Conservation (phyloP, 495 filamentous ascomycete species). For the Polyplosphaeria fusca region DNA sequence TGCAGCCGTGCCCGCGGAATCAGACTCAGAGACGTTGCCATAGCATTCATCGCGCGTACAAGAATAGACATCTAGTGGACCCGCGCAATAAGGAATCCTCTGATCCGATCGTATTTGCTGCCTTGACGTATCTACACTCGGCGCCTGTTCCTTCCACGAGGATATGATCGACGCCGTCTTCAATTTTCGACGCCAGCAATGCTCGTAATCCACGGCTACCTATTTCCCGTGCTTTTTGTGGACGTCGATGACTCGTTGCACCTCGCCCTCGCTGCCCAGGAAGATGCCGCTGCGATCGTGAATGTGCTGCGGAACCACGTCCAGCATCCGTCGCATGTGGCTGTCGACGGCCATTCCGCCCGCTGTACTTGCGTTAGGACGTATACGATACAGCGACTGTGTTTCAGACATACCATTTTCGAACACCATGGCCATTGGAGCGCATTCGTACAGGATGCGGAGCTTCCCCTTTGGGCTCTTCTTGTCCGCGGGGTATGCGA, state of each 20-base stretch:
- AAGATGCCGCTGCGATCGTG: slow-evolving; percentile 96
- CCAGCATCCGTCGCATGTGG: slow-evolving; percentile 82
- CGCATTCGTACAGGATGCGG: slow-evolving; percentile 96
- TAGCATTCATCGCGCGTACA: too few relatives aligned
- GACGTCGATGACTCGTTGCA: slow-evolving; percentile 86
- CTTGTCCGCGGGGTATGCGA: slow-evolving; percentile 95
- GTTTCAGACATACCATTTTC: slow-evolving; percentile 74
- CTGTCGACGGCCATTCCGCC: slow-evolving; percentile 89
- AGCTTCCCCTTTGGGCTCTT: slow-evolving; percentile 98
- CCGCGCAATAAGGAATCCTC: slow-evolving; percentile 20
- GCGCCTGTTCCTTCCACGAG: slow-evolving; percentile 4
- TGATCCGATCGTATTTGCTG: too few relatives aligned
- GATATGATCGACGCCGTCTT: slow-evolving; percentile 3
- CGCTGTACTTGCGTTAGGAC: slow-evolving; percentile 48
- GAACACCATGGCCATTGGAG: slow-evolving; percentile 98
- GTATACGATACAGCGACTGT: not conserved
- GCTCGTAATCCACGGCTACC: not conserved
- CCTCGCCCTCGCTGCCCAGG: slow-evolving; percentile 89
- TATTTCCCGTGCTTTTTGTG: slow-evolving; percentile 48
- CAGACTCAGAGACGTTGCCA: too few relatives aligned
- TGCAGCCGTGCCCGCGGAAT: too few relatives aligned
- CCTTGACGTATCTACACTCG: too few relatives aligned
- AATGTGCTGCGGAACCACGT: slow-evolving; percentile 86
- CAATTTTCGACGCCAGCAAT: not conserved
- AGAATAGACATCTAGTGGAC: too few relatives aligned